phyloP scores from a whole-genome alignment of 148 eudicot species.

The Vaccinium darrowii region DNA sequence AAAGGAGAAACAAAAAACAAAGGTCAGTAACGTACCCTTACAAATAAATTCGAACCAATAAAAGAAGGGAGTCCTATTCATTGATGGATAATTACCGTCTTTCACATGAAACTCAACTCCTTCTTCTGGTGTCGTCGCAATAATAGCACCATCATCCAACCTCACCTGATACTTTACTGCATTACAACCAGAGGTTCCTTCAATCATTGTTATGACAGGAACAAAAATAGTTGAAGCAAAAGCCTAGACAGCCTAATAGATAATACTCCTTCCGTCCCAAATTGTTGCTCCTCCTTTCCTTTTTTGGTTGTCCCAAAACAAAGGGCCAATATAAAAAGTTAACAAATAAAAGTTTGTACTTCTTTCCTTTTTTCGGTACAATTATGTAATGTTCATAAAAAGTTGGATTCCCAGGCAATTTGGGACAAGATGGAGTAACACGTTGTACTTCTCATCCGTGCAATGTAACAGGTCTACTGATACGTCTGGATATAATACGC shows the following conservation, averaged over 20 bases:
- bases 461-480: too few relatives aligned
- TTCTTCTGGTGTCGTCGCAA: conserved; percentile 44
- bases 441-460: not conserved
- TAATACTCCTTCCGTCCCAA: not conserved
- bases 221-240: not conserved
- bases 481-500: too few relatives aligned
- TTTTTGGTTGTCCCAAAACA: too few relatives aligned
- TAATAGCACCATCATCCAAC: conserved; percentile 41
- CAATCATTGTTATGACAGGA: not conserved
- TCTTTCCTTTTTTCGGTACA: too few relatives aligned
- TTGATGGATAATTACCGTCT: conserved; percentile 41
- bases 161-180: conserved; percentile 52
- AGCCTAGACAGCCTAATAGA: not conserved
- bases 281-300: too few relatives aligned
- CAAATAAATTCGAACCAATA: not conserved
- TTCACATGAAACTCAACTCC: conserved; percentile 52
- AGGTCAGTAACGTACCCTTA: not conserved
- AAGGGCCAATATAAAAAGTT: too few relatives aligned
- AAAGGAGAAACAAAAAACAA: not conserved
- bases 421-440: too few relatives aligned
- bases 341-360: too few relatives aligned
- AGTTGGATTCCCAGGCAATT: too few relatives aligned
- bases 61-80: not conserved
- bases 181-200: not conserved
- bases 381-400: too few relatives aligned